A percentile compares a stretch with the other conserved stretches of the same genome.
These are phyloP conservation scores for Zygoascus tannicola DNA, from an alignment of 805 yeast species.

Conservation along the genomic window DNA sequence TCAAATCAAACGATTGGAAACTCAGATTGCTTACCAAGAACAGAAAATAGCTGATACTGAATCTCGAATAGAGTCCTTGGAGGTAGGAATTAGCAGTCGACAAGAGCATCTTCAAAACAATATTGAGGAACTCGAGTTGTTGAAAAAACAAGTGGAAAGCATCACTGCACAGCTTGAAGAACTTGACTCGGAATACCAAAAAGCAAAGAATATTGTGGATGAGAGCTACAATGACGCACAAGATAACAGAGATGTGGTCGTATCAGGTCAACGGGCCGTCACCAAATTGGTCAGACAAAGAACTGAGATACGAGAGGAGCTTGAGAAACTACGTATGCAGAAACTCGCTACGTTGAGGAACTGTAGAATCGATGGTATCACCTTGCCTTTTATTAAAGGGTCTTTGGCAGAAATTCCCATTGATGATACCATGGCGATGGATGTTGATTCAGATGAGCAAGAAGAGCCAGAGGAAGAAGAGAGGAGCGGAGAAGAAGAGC, in stretches of 20 bases:
- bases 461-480: slow-evolving; percentile 16
- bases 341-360: slow-evolving; percentile 52
- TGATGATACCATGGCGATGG: slow-evolving; percentile 37
- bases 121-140: slow-evolving; percentile 12
- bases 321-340: slow-evolving; percentile 41
- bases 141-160: slow-evolving; percentile 10
- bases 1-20: slow-evolving; percentile 51
- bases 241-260: slow-evolving; percentile 17
- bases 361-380: slow-evolving; percentile 64
- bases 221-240: slow-evolving; percentile 28
- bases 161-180: slow-evolving; percentile 6
- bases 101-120: slow-evolving; percentile 29
- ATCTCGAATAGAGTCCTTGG: slow-evolving; percentile 35
- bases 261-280: slow-evolving; percentile 18
- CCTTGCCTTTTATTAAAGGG: slow-evolving; percentile 54
- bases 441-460: too few relatives aligned
- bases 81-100: slow-evolving; percentile 30
- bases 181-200: slow-evolving; percentile 11
- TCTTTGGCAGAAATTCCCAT: slow-evolving; percentile 53
- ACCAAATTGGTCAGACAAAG: slow-evolving; percentile 3
- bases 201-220: slow-evolving; percentile 30
- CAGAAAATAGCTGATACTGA: slow-evolving; percentile 48
- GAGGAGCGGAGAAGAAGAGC: slow-evolving; percentile 21
- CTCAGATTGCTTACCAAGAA: slow-evolving; percentile 53
- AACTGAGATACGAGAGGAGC: slow-evolving; percentile 37